Percentiles rank a stretch among this genome's conserved stretches.
Evolutionary conservation across 1,284 basidiomycete genomes (phyloP).

Genomic region (Serendipita sp.): DNA sequence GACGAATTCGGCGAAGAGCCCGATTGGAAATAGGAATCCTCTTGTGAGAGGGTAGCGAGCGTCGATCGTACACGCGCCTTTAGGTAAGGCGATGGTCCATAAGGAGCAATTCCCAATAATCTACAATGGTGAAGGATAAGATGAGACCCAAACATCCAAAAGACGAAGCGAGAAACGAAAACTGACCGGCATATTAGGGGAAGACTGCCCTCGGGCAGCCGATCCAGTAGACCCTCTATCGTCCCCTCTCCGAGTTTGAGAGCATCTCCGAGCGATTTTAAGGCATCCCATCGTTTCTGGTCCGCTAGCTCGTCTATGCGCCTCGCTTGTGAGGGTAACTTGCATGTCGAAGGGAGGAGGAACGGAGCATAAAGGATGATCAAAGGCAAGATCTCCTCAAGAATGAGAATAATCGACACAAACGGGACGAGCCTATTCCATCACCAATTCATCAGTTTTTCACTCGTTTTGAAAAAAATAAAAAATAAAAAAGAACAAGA

Average conservation of each 20-base stretch:
- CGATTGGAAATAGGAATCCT: not conserved
- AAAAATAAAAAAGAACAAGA: no score
- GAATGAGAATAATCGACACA: slow-evolving; percentile 53
- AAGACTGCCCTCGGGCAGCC: slow-evolving; percentile 19
- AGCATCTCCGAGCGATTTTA: not conserved
- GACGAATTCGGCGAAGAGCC: not conserved
- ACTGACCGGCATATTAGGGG: slow-evolving; percentile 16
- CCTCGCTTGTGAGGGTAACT: slow-evolving; percentile 67
- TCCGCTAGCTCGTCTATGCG: slow-evolving; percentile 37
- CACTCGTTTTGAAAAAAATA: no score
- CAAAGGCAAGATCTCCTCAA: slow-evolving; percentile 74
- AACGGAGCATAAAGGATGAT: slow-evolving; percentile 76
- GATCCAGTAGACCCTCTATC: not conserved
- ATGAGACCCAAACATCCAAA: not conserved
- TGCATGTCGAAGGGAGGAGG: slow-evolving; percentile 74
- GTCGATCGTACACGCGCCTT: not conserved
- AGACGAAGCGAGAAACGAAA: not conserved
- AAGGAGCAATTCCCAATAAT: not conserved
- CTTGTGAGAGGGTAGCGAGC: not conserved
- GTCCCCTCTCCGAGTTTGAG: not conserved
- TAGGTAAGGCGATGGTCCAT: not conserved
- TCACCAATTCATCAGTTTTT: slow-evolving; percentile 12
- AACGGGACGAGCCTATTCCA: slow-evolving; percentile 61
- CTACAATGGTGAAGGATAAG: not conserved
- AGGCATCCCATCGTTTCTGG: not conserved